Conservation (phyloP, 148 eudicot genomes). For the Amaranthus palmeri region DNA sequence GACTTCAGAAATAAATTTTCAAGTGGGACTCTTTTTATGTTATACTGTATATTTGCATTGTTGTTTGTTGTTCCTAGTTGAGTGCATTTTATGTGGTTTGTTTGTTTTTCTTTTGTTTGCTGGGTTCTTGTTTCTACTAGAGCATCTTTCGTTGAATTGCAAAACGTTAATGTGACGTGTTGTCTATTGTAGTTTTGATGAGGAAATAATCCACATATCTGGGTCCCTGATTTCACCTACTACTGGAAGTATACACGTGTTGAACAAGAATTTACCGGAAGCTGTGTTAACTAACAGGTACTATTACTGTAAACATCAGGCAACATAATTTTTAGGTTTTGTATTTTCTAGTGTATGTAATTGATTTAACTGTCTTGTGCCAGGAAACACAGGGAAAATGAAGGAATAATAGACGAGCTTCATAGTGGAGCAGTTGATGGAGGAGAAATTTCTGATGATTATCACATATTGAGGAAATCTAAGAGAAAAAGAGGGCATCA, state of each 20-base stretch:
- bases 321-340: background rate
- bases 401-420: constrained; percentile 26
- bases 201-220: constrained; percentile 68
- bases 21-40: background rate
- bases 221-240: constrained; percentile 62
- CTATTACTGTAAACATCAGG: background rate
- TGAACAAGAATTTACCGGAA: constrained; percentile 46
- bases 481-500: constrained; percentile 43
- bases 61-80: background rate
- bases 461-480: constrained; percentile 39
- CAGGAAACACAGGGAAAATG: constrained; percentile 36
- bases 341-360: background rate
- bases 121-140: background rate
- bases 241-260: constrained; percentile 65
- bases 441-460: constrained; percentile 24
- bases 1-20: background rate
- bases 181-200: constrained; percentile 61
- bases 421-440: constrained; percentile 23
- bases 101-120: background rate
- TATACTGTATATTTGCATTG: background rate
- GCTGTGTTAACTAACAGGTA: constrained; percentile 47
- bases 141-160: background rate
- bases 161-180: background rate
- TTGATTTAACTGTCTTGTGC: background rate
- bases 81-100: background rate